Base-by-base conservation (phyloP, 108 stramenopile species). In the Conticribra guillardii region DNA sequence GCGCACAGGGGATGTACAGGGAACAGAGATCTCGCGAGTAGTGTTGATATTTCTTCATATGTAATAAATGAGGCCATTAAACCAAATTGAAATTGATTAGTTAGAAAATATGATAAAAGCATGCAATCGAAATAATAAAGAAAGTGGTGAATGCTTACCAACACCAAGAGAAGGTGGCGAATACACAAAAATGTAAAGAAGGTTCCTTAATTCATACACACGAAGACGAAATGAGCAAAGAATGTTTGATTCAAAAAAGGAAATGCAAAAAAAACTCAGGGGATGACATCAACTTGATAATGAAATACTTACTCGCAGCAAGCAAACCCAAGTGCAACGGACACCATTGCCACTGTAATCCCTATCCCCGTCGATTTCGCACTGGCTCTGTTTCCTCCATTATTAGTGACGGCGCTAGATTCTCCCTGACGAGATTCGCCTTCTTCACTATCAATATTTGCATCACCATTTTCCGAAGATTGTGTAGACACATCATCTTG, bases 1-100 rank as follows among this genome's bases (percentile, higher is more conserved):
- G 91, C 91, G 27, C 84, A 85, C 22, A 95, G 74, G n/a, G 94
- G 90, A 47, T 95, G 94, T 33, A 91, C 79, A 0, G 93, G 94
- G 58, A 95, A 90, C 16, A 90, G 51, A 29, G 80, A 78, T 27
- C 94, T 78, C 17, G 84, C 83, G 21, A 92, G n/a, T 7, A 95
- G 76, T 14, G 89, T 84, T 22, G 77, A 64, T 1, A 95, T 82
- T 76, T 92, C 71, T 56, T 49, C 26, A 49, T 48, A 47, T 30
- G 24, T 30, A 22, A 60, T 2, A 4, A 28, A 52, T 53, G 33
- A 26, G 4, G 33, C 15, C n/a, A 33, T 53, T 1, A 1, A 8
- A 17, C 31, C 22, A n/a, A n/a, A n/a, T n/a, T n/a, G n/a, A n/a
- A n/a, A n/a, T n/a, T n/a, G n/a, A n/a, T n/a, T n/a, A n/a, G n/a